Base-by-base conservation (phyloP, 441 rosid species). In the Pelargonium citronellum region DNA sequence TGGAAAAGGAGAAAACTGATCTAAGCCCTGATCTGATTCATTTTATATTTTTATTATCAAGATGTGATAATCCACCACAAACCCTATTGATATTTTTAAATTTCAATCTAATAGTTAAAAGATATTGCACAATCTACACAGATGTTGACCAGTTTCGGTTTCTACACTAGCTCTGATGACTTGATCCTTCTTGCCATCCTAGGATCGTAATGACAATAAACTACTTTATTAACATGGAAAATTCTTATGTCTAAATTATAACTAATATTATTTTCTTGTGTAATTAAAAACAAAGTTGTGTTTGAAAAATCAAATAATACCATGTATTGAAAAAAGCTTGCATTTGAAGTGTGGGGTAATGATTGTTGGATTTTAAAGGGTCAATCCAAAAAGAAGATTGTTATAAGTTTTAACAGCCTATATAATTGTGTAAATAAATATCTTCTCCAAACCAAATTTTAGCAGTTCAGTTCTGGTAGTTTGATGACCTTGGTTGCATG, bases 81-180 rank as follows among this genome's bases (percentile, higher is more conserved):
- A 60, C 64, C 6, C 64, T 60, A 22, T 60, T 22, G 34, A 30
- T 60, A 60, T 1, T 58, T 58, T 7, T 19, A 58, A 20, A 24
- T 62, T 62, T 62, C 27, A 24, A 62, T 61, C 1, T 60, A 60
- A 27, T 62, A 62, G 24, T 27, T 60, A 27, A 60, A 24, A 43
- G 12, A 24, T 60, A 60, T 11, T 10, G 15, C n/a, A 20, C 22
- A 60, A 1, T 60, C 64, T 60, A 24, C 12, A 3, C 24, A 24
- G 24, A 13, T 30, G 37, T 20, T 60, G 64, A 60, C 64, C 22
- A 11, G 22, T n/a, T 3, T 60, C 22, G n/a, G 11, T 30, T 24
- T 62, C 17, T 62, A 4, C 16, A 62, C 27, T 39, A 62, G 22
- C 66, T 27, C 41, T 11, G 66, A 62, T 24, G 41, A 24, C 66